Conservation (phyloP, 1,139 yeast species). For the Pichia sp. region DNA sequence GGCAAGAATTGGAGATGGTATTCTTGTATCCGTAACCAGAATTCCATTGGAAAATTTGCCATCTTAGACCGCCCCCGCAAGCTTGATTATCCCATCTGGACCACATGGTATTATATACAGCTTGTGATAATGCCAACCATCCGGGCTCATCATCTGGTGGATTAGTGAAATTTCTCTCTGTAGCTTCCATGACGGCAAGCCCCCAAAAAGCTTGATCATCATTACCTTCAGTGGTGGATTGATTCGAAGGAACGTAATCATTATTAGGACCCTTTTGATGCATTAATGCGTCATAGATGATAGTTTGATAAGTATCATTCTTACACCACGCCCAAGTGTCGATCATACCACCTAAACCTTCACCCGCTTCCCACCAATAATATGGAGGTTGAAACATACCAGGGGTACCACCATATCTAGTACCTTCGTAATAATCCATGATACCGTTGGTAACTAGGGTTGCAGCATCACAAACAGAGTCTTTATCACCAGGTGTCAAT, state of each 20-base stretch:
- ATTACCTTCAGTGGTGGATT: slow-evolving; percentile 75
- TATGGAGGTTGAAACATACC: slow-evolving; percentile 74
- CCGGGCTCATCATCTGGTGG: slow-evolving; percentile 41
- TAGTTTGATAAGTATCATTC: slow-evolving; percentile 50
- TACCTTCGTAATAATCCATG: slow-evolving; percentile 66
- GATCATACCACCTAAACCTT: slow-evolving; percentile 71
- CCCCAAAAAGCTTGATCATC: slow-evolving; percentile 96
- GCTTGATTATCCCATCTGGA: slow-evolving; percentile 70
- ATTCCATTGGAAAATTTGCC: slow-evolving; percentile 97
- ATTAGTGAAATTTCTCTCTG: slow-evolving; percentile 68
- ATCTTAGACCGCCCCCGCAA: slow-evolving; percentile 87
- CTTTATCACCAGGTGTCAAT: slow-evolving; percentile 22
- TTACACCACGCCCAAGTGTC: slow-evolving; percentile 60
- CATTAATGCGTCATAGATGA: slow-evolving; percentile 51
- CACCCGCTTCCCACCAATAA: slow-evolving; percentile 96
- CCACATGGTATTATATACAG: slow-evolving; percentile 85
- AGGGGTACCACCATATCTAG: slow-evolving; percentile 50
- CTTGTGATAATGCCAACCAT: slow-evolving; percentile 75
- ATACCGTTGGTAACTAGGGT: slow-evolving; percentile 54
- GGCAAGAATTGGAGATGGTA: slow-evolving; percentile 83
- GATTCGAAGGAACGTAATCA: slow-evolving; percentile 71
- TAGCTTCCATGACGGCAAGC: slow-evolving; percentile 72
- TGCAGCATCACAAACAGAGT: slow-evolving; percentile 42
- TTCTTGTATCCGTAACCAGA: slow-evolving; percentile 91
- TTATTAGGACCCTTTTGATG: slow-evolving; percentile 61